Evolutionary conservation across 75 land plant genomes (phyloP), one percentile per base, ranked within the genome.

Genomic region (Chamaecyparis obtusa): DNA sequence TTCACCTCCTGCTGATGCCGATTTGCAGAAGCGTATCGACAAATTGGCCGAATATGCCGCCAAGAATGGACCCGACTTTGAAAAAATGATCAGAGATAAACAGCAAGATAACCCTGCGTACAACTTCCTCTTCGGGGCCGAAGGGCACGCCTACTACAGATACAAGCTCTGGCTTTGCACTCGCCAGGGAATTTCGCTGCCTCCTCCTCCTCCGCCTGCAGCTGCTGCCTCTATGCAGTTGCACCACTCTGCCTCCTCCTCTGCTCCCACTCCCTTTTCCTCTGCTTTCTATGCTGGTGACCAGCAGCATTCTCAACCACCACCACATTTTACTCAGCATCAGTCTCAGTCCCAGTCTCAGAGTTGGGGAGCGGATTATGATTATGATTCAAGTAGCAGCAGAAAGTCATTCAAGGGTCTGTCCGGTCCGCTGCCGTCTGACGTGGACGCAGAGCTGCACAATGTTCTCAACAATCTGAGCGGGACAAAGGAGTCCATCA

Each of bases 31-130:
- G 82, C 90, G 97, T 21, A 98, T 98, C 24, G 99, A 98, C 41
- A 98, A 98, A 84, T 90, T 95, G 27, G 96, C 93, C 24, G 98
- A 98, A 78, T 98, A 96, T 84, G 84, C 94, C 57, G 93, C 88
- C 51, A 98, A 95, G 95, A 98, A 98, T 88, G 99, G 99, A 14
- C 99, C 99, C 2, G 97, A 94, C 54, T 98, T 98, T 72, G 99
- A 98, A 82, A 92, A 91, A 33, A 92, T 96, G 95, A 92, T 98
- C 71, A 96, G 98, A 83, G 97, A 95, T 51, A 96, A 94, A 88
- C 95, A 98, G 87, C 90, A 92, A 84, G 98, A 98, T 39, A 96
- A 96, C 89, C 98, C 98, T 17, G 94, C 76, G 21, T 98, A 98
- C 48, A 89, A 90, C 71, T 98, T 98, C 86, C 93, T 98, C 32